Evolutionary conservation across 176 grass and related monocot species (phyloP), one percentile per base, ranked within the genome.

Genomic region (Lolium multiflorum): DNA sequence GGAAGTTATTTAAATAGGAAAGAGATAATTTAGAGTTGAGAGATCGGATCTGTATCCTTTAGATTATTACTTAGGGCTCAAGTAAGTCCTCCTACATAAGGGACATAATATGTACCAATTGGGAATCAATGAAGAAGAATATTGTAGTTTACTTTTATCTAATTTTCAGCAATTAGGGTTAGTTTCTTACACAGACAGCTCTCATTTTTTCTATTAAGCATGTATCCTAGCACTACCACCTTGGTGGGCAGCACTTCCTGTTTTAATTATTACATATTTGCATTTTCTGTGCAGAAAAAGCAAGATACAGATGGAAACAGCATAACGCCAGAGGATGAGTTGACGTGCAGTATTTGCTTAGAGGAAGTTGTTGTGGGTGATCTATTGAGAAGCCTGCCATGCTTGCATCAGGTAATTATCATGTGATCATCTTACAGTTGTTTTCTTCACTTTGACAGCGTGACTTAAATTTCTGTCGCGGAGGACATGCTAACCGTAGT

Each of bases 291-390:
- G 87, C 96, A 96, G 96, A 96, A 90, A 84, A 93, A 82, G 72
- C 68, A 94, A 89, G 74, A 24, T 25, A 15, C 72, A 21, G 84
- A 98, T 88, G 84, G 68, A 81, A 91, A 21, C 15, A 80, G 64
- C 65, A 98, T 85, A 78, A 65, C 61, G 28, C 43, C 51, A 84
- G 94, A 98, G 66, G 90, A 99, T 87, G 97, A 91, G 24, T 83
- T 99, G 77, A 96, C 85, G 84, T 98, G 97, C 84, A 98, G 92
- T 84, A 82, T 98, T 85, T 98, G 97, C 88, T 94, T 98, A 69
- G 94, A 98, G 92, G 90, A 98, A 98, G 97, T 94, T 3, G 63
- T 9, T 41, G 87, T 79, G 41, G 97, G 94, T 57, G 97, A 96
- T 85, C 62, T 94, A 20, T 82, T 98, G 64, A 94, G 94, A 87